Conservation (phyloP, 177 flowering plant genomes). For the Telopea speciosissima region DNA sequence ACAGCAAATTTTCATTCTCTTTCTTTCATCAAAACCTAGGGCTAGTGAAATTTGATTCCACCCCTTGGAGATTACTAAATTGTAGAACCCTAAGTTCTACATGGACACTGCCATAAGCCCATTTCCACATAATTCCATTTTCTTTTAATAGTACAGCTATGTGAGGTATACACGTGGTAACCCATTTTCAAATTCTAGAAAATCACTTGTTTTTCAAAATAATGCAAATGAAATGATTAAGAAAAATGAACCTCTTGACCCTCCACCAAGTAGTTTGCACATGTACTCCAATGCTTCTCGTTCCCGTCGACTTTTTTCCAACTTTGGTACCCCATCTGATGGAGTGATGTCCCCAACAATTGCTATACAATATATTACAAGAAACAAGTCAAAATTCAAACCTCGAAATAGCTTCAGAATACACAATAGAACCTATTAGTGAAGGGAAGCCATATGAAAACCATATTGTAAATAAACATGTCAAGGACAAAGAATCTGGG, state of each 20-base stretch:
- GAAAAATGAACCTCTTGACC: conserved; percentile 48
- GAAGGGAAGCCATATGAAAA: not conserved
- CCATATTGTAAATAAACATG: not conserved
- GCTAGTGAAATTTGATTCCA: no score
- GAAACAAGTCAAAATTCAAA: conserved; percentile 4
- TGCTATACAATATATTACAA: conserved; percentile 36
- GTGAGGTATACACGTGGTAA: not conserved
- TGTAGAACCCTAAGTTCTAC: no score
- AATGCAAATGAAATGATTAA: not conserved
- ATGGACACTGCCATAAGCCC: no score
- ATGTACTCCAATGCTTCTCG: conserved; percentile 72
- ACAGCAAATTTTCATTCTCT: no score
- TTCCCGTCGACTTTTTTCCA: conserved; percentile 74
- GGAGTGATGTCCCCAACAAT: conserved; percentile 98
- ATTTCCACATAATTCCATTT: no score
- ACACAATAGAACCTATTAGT: not conserved
- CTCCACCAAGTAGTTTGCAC: conserved; percentile 89
- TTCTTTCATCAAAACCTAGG: no score
- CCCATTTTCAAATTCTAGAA: not conserved
- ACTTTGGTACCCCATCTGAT: conserved; percentile 73
- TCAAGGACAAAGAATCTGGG: not conserved
- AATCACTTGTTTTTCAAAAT: not conserved
- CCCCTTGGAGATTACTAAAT: no score
- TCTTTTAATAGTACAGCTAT: no score
- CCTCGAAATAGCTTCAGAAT: not conserved